Base-by-base conservation (phyloP, 2,329 filamentous ascomycete genomes). In the Keithomyces neogunnii region DNA sequence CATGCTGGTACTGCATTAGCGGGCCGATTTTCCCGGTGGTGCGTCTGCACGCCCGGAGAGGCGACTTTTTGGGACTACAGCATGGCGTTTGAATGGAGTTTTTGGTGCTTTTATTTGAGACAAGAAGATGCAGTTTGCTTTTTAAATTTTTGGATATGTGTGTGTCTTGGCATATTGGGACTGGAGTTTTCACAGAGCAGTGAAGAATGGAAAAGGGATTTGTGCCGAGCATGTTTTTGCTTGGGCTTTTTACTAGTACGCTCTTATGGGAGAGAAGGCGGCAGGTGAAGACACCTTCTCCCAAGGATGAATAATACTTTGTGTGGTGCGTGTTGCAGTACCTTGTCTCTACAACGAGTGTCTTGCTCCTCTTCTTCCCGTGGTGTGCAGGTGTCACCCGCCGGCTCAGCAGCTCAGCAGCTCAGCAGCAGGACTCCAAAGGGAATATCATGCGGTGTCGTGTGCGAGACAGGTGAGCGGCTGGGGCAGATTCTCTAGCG, bases 61-160 rank as follows among this genome's bases (percentile, higher is more conserved):
- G 36, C 19, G n/a, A 30, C 11, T 13, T 51, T n/a, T 53, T 48
- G 29, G 30, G 26, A 38, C 53, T 32, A 49, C 45, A 50, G 36
- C 36, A 32, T 13, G 49, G 52, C 45, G 49, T 45, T 53, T 46
- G 30, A 9, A 5, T 31, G 32, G 30, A 32, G 28, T 45, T 46
- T 46, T 54, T 39, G 32, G 26, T 9, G 46, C 28, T 10, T 50
- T 29, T 42, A 8, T 42, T 42, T 39, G 36, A 39, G 36, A 48
- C 38, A 19, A 42, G 36, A 8, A 49, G 31, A 8, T 26, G 33
- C 11, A 39, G 4, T 36, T 45, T 40, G 45, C 3, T 8, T 35
- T 50, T 42, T 50, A 5, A 30, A 26, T 30, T 44, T 44, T 5
- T 8, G 30, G 30, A 29, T 49, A 5, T 31, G 38, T 28, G 36